These are phyloP conservation scores for Rhizophlyctis rosea DNA, from an alignment of 192 early-diverging fungal species.

Conservation along the genomic window DNA sequence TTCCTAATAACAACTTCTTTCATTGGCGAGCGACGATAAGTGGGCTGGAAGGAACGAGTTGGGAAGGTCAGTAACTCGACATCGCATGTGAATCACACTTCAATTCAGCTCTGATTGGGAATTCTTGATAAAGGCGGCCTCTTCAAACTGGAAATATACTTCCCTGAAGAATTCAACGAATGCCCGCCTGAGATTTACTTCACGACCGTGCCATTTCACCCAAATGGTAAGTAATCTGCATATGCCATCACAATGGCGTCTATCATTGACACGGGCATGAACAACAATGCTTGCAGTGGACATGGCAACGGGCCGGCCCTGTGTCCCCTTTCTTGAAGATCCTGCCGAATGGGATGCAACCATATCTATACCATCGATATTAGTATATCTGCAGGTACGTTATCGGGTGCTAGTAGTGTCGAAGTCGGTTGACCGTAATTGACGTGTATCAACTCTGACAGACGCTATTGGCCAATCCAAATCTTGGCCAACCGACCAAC, in stretches of 20 bases:
- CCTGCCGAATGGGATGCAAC: constrained; percentile 32
- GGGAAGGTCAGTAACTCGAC: constrained; percentile 39
- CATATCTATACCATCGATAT: constrained; percentile 27
- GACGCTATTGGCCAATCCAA: constrained; percentile 43
- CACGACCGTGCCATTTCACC: constrained; percentile 56
- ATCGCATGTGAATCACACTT: neutral
- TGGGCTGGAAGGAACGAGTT: constrained; percentile 40
- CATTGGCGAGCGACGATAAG: constrained; percentile 42
- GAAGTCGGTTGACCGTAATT: no score
- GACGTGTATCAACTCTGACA: no score
- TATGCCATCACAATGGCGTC: neutral
- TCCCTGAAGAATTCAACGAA: constrained; percentile 46
- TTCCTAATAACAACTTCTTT: constrained; percentile 36
- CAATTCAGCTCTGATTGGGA: neutral
- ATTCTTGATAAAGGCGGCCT: constrained; percentile 22
- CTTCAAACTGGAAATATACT: constrained; percentile 42
- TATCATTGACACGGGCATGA: neutral
- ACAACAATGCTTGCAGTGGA: no score
- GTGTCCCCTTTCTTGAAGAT: constrained; percentile 37
- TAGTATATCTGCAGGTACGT: constrained; percentile 42
- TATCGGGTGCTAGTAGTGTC: no score
- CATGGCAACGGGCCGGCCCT: constrained; percentile 41
- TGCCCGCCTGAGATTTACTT: constrained; percentile 46
- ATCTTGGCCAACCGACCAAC: constrained; percentile 42
- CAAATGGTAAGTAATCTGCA: constrained; percentile 35